Conservation (phyloP, 23 red algal genomes). For the Cyanidioschyzon merolae region DNA sequence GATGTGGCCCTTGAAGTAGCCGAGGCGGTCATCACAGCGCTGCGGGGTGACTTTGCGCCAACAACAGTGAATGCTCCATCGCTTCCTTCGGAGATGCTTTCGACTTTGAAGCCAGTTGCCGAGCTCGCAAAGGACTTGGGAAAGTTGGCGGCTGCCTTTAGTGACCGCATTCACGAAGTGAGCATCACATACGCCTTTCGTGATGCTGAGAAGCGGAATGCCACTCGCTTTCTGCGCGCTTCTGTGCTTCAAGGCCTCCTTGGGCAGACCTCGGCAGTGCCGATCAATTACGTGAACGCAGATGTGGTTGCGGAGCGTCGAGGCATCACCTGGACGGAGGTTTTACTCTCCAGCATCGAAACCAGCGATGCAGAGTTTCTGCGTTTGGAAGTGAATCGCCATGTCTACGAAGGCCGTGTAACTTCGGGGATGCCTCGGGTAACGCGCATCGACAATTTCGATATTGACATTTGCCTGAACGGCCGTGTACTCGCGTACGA, state of each 20-base stretch:
- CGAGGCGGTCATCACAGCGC: conserved; percentile 51
- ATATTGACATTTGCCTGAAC: conserved; percentile 63
- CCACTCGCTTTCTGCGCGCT: conserved; percentile 71
- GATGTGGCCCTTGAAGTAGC: conserved; percentile 94
- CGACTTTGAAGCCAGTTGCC: conserved; percentile 58
- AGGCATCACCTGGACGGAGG: conserved; percentile 54
- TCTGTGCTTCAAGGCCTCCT: conserved; percentile 70
- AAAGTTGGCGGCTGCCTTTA: conserved; percentile 45
- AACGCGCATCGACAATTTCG: conserved; percentile 77
- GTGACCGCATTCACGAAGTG: conserved; percentile 40
- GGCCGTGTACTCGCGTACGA: conserved; percentile 72
- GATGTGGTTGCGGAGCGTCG: conserved; percentile 53
- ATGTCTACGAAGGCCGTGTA: conserved; percentile 52
- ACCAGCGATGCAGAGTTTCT: conserved; percentile 32
- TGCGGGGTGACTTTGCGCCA: conserved; percentile 71
- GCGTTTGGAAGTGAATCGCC: conserved; percentile 43
- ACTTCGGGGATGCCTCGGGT: conserved; percentile 56
- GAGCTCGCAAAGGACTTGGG: conserved; percentile 60
- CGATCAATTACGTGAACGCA: conserved; percentile 90
- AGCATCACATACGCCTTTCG: conserved; percentile 45
- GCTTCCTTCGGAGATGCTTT: conserved; percentile 60
- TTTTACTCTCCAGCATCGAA: conserved; percentile 25
- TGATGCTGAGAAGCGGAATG: conserved; percentile 28
- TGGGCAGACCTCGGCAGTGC: conserved; percentile 37
- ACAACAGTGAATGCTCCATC: conserved; percentile 91